Percentiles rank a stretch among this genome's conserved stretches.
These are phyloP conservation scores for Fusarium lateritium DNA, from an alignment of 2,329 filamentous ascomycete genomes.

Conservation along the genomic window DNA sequence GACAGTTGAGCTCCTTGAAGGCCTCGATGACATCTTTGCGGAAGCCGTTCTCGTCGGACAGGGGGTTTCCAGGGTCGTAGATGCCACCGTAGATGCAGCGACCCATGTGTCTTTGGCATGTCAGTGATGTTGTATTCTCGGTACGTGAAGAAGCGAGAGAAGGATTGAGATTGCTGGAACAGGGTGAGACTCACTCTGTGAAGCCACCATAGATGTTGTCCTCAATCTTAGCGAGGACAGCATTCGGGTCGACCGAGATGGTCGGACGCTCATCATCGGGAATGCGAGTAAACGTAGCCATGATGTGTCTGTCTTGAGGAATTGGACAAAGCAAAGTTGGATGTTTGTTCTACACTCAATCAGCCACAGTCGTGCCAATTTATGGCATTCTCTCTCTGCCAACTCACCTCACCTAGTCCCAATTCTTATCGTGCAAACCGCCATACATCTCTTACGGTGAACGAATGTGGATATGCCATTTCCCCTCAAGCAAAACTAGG, in stretches of 20 bases:
- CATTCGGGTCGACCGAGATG: constrained; percentile 75
- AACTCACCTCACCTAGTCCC: no score
- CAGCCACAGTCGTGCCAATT: no score
- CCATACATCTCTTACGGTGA: no score
- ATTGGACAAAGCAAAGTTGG: no score
- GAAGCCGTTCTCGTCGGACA: constrained; percentile 83
- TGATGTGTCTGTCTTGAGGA: constrained; percentile 51
- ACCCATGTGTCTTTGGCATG: constrained; percentile 79
- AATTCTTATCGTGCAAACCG: no score
- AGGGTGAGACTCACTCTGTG: constrained; percentile 75
- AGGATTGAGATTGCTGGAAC: neutral
- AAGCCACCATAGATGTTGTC: constrained; percentile 88
- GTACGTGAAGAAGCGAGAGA: neutral
- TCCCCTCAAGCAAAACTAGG: no score
- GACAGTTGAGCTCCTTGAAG: constrained; percentile 80
- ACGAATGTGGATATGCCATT: no score
- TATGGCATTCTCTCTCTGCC: no score
- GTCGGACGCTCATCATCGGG: constrained; percentile 71
- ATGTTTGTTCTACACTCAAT: no score
- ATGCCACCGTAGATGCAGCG: constrained; percentile 90
- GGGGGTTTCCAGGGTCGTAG: constrained; percentile 81
- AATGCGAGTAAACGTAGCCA: constrained; percentile 82
- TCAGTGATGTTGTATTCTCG: constrained; percentile 4
- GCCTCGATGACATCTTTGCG: constrained; percentile 83
- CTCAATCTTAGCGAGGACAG: constrained; percentile 80